Evolutionary conservation across 2,329 filamentous ascomycete species (phyloP), one percentile per base, ranked within the genome.

Genomic region (Waltergamsia citrina): DNA sequence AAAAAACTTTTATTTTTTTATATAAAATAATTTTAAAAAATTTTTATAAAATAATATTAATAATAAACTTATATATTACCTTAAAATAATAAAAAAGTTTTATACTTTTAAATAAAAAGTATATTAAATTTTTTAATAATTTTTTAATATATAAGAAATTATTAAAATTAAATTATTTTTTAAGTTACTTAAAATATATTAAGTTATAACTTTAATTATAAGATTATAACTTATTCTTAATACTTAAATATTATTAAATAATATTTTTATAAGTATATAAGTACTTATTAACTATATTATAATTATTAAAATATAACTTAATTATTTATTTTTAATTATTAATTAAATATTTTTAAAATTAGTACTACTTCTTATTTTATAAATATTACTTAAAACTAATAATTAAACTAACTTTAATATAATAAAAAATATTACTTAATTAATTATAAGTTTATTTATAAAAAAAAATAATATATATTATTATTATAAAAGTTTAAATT

Each of bases 401-500:
- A n/a, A n/a, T n/a, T n/a, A n/a, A n/a, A n/a, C n/a, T n/a, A n/a
- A n/a, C n/a, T n/a, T n/a, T n/a, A n/a, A n/a, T n/a, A n/a, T n/a
- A n/a, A n/a, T n/a, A n/a, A n/a, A n/a, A n/a, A n/a, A n/a, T n/a
- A n/a, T n/a, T n/a, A n/a, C n/a, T n/a, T n/a, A n/a, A n/a, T n/a
- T n/a, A n/a, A 11, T 10, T 10, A 11, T 9, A 29, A 29, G 15
- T 10, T 10, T 10, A 29, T 11, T 29, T n/a, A 29, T 29, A 10
- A 10, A 11, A 11, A 10, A 10, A 10, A 16, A 16, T 11, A 11
- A 10, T 29, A 29, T 23, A 23, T 23, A 33, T 11, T 23, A 33
- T 11, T 23, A 23, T 34, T 29, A 35, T 16, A 23, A 16, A 21
- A 30, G 15, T 5, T 14, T 30, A 30, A 35, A 14, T 23, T 35